Evolutionary conservation across 2,329 filamentous ascomycete species (phyloP), one percentile per base, ranked within the genome.

Genomic region (Aspergillus viridinutans): DNA sequence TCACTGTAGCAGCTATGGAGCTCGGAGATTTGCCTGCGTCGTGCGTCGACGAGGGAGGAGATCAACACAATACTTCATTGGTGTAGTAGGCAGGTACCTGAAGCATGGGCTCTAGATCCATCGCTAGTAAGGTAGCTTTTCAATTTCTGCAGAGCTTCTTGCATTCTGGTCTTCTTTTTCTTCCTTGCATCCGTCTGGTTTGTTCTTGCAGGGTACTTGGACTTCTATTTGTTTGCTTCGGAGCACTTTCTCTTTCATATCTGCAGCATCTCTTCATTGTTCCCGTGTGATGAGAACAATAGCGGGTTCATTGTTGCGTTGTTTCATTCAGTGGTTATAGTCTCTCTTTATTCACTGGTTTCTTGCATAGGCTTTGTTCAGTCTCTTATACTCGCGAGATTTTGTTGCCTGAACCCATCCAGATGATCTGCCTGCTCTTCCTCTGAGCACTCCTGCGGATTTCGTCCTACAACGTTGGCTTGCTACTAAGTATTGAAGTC

Each of bases 21-120:
- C 43, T 42, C 45, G 52, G 56, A 57, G 50, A 59, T 60, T 64
- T 53, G 53, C 12, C 23, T 26, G 48, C 50, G 49, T 55, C 57
- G 56, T 62, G 61, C 61, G 59, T 47, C 50, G 43, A 38, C 43
- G 35, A 28, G 28, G 51, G 53, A 47, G 25, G 50, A 52, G 32
- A 35, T 35, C 25, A 49, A 26, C 32, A 38, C 14, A 17, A 17
- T 38, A 14, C 14, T 38, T 17, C 14, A 38, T 17, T 38, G 32
- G 32, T 17, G 32, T 7, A 3, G 32, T 38, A 14, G 32, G 14
- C 32, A 38, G 14, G 14, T 38, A 38, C 32, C 14, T 38, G 32
- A 38, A 17, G 32, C 14, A 17, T 38, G 32, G 5, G 14, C 32
- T 38, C 14, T 38, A 38, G 32, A 35, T 17, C 32, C 32, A 35